A percentile compares a stretch with the other conserved stretches of the same genome.
Conservation (phyloP, 345 rosid species). For the Arabidopsis thaliana region DNA sequence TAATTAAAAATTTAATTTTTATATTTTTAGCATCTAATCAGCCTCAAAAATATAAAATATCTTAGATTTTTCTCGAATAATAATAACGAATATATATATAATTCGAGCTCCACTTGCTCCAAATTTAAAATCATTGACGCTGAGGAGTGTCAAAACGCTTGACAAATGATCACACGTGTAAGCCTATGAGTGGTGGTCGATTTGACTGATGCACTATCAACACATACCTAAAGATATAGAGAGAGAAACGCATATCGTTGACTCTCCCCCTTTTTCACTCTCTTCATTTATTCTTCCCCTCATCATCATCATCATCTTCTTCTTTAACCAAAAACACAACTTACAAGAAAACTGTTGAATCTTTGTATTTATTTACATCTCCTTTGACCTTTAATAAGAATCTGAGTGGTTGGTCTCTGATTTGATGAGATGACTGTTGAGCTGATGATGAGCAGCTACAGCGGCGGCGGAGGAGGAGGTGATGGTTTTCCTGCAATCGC, state of each 20-base stretch:
- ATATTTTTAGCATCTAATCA: no score
- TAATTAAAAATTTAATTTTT: no score
- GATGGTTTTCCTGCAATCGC: slow-evolving; percentile 19
- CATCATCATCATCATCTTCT: slow-evolving; percentile 13
- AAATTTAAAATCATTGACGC: slow-evolving; percentile 38
- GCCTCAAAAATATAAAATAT: background rate
- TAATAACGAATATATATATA: background rate
- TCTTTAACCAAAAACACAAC: slow-evolving; percentile 10
- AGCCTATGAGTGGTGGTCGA: slow-evolving; percentile 3
- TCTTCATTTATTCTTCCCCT: background rate
- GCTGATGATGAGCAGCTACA: slow-evolving; percentile 33
- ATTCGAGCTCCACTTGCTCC: slow-evolving; percentile 17
- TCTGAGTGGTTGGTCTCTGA: background rate
- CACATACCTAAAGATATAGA: background rate
- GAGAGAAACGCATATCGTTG: slow-evolving; percentile 34
- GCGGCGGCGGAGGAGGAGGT: slow-evolving; percentile 12
- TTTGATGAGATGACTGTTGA: slow-evolving; percentile 34
- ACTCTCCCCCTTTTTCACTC: slow-evolving; percentile 28
- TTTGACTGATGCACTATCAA: slow-evolving; percentile 42
- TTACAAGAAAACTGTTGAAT: background rate
- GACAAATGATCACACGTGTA: slow-evolving; percentile 14
- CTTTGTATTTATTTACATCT: background rate
- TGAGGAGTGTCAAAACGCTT: slow-evolving; percentile 33
- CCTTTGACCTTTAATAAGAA: slow-evolving; percentile 12
- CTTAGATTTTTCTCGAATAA: background rate